Base-by-base conservation (phyloP, 1,284 basidiomycete genomes). In the Cryptococcus depauperatus region DNA sequence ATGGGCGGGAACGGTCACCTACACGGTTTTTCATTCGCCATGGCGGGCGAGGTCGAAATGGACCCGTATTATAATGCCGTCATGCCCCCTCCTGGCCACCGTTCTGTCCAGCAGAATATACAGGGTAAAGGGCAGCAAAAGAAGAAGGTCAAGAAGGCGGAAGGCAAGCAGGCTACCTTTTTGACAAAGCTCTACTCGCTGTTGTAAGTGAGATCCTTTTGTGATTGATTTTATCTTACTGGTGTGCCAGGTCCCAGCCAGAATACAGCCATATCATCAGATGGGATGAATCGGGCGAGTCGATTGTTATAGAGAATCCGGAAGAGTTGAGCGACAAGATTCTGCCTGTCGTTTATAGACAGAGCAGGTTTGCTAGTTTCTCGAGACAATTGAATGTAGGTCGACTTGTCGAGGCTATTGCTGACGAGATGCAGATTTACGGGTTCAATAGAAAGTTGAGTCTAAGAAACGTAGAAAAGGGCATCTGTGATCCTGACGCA, bases 351-450 rank as follows among this genome's bases (percentile, higher is more conserved):
- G 83, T 91, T 44, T 90, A 90, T 71, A 81, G 87, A 61, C 88
- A 91, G 77, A 90, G 84, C 66, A 79, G 87, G 73, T 91, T 91
- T 70, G 88, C 88, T 35, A 85, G 83, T 76, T 91, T 91, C 77
- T 89, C 86, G 52, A 80, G 87, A 70, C 87, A 91, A 77, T 80
- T 91, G 64, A 91, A 91, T 73, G 87, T 90, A 63, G 59, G 82
- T 76, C 35, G 43, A 45, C 47, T 58, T 51, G 46, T 14, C 13
- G 16, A 14, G 25, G 18, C 18, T 10, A 14, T 57, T 58, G 21
- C 40, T 41, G 38, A 40, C 27, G n/a, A 25, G 21, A 22, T 4
- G 5, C 64, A 90, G 87, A 91, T 91, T 71, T 91, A 91, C 74
- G 88, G 87, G 55, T 91, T 88, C 75, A 90, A 90, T 85, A 85